Evolutionary conservation across 2,329 filamentous ascomycete genomes (phyloP).

Genomic region (Blumeria hordei): DNA sequence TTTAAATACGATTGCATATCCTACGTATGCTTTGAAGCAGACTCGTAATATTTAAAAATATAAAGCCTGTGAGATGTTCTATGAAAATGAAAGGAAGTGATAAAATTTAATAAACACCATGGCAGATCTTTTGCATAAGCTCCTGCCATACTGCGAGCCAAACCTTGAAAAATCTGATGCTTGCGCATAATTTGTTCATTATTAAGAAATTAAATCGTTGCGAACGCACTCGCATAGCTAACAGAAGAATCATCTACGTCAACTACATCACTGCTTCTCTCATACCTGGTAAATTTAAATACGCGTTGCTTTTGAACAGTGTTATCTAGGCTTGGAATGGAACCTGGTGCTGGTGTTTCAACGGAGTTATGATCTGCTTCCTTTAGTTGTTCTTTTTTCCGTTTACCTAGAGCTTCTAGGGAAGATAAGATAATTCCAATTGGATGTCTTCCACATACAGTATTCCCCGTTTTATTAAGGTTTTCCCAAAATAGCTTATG

Average conservation of each 20-base stretch:
- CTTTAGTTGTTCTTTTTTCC: conserved; percentile 11
- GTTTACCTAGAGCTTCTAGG: conserved; percentile 34
- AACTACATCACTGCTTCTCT: conserved; percentile 56
- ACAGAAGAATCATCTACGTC: conserved; percentile 57
- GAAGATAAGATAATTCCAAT: conserved; percentile 86
- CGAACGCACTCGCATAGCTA: conserved; percentile 86
- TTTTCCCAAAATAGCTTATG: conserved; percentile 47
- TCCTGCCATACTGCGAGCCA: too few species aligned
- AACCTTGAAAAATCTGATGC: too few species aligned
- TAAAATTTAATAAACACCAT: too few species aligned
- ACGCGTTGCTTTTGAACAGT: conserved; percentile 10
- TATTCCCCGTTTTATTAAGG: conserved; percentile 55
- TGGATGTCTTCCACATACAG: conserved; percentile 82
- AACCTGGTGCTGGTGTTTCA: neutral
- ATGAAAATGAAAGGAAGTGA: too few species aligned
- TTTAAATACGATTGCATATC: too few species aligned
- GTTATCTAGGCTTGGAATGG: neutral
- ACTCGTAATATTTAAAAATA: too few species aligned
- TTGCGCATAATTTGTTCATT: too few species aligned
- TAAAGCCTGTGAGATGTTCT: too few species aligned
- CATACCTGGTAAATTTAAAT: conserved; percentile 62
- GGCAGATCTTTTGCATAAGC: too few species aligned
- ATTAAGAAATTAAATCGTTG: conserved; percentile 24
- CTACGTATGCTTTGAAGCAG: too few species aligned
- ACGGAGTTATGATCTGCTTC: neutral